Evolutionary conservation across 352 stramenopile genomes (phyloP).

Genomic region (Phytophthora sp.): DNA sequence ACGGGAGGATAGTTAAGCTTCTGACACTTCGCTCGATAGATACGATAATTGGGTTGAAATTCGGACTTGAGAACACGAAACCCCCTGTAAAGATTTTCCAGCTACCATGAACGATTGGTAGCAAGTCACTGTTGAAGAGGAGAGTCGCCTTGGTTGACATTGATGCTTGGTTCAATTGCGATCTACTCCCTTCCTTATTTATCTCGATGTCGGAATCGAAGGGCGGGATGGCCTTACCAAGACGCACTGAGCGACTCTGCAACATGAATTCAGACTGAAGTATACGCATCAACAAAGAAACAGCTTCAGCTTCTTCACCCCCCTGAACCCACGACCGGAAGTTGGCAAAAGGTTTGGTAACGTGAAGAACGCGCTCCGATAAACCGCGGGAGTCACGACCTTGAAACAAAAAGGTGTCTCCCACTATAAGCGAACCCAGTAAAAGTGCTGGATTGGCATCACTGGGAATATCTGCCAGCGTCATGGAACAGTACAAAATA

Average conservation of each 20-base stretch:
- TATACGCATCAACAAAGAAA: conserved; percentile 42
- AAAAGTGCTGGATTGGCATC: conserved; percentile 16
- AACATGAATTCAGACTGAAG: conserved; percentile 78
- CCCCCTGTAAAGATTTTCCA: conserved; percentile 64
- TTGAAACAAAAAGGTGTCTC: conserved; percentile 61
- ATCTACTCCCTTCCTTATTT: neutral
- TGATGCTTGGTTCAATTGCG: neutral
- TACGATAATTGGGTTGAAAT: conserved; percentile 67
- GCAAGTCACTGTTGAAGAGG: conserved; percentile 53
- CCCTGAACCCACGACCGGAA: conserved; percentile 69
- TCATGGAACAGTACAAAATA: conserved; percentile 60
- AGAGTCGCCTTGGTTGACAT: conserved; percentile 47
- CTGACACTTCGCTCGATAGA: conserved; percentile 65
- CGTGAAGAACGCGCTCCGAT: conserved; percentile 31
- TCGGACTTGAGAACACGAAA: conserved; percentile 61
- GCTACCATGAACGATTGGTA: conserved; percentile 50
- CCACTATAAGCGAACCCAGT: conserved; percentile 59
- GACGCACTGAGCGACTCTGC: conserved; percentile 48
- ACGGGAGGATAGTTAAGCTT: conserved; percentile 56
- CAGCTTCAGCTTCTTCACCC: conserved; percentile 52
- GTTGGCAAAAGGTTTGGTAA: conserved; percentile 65
- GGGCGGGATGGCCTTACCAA: conserved; percentile 47
- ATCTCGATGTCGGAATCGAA: conserved; percentile 40
- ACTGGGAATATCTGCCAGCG: conserved; percentile 45
- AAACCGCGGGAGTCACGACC: conserved; percentile 1